Evolutionary conservation across 73 alveolate species (phyloP), one percentile per base, ranked within the genome.

Genomic region (Breviolum minutum): DNA sequence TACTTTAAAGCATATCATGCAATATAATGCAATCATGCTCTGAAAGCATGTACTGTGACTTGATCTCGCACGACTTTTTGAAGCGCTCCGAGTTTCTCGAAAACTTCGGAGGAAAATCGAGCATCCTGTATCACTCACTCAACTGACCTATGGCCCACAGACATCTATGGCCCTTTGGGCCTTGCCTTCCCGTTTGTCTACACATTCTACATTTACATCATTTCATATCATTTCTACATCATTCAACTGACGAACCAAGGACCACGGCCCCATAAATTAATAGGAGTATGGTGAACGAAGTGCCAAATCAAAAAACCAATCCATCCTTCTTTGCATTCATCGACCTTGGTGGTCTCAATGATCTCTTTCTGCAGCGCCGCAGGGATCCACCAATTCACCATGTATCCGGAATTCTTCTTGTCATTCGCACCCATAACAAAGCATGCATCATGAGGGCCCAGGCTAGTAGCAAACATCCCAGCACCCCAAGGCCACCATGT

Each of bases 401-500:
- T 86, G 79, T 86, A 86, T 27, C 94, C 94, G 7, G 94, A 86
- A 63, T 86, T 86, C 80, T 86, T 86, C 63, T 86, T 86, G 64
- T 86, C 80, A 29, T 86, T 86, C 64, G 94, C 94, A 27, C 80
- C 94, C 80, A 63, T 63, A 22, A 94, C 99, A 10, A 94, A 94
- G 94, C 99, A 94, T 14, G 99, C 99, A 32, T 94, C 99, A 63
- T 94, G 99, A 2, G 99, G 99, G 54, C 99, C 99, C 83, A 94
- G 63, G 94, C 99, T 94, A 32, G 99, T 94, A 70, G 99, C 60
- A 48, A 94, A 94, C 99, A 94, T 94, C 60, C 99, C 99, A 40
- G 99, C 99, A 10, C 99, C 99, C 99, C 99, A 94, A 26, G 99
- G 99, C 99, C 99, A 94, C 99, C 99, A 94, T 24, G 99, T 94